Conservation (phyloP, 495 filamentous ascomycete species). For the Friedmanniomyces endolithicus region DNA sequence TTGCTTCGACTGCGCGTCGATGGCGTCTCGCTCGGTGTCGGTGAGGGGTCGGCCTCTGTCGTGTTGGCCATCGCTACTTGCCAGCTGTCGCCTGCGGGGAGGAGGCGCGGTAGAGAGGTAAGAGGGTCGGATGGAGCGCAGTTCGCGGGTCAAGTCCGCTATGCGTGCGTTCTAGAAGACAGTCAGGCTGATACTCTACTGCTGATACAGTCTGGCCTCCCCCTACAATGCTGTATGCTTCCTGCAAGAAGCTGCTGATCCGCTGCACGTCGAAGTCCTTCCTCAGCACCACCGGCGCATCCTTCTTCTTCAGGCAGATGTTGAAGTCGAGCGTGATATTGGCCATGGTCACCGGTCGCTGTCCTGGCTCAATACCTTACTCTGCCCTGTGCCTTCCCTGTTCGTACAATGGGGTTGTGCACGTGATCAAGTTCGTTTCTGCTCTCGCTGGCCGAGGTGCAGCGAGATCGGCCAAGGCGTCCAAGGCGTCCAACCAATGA, state of each 20-base stretch:
- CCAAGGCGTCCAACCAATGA: not conserved
- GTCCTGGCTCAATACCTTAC: not conserved
- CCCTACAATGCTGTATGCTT: slow-evolving; percentile 84
- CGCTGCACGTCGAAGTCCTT: slow-evolving; percentile 34
- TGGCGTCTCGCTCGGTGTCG: slow-evolving; percentile 40
- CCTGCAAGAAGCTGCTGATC: slow-evolving; percentile 83
- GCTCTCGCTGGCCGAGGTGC: not conserved
- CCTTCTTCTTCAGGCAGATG: slow-evolving; percentile 48
- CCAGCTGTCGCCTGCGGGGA: slow-evolving; percentile 35
- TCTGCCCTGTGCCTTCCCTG: too few relatives aligned
- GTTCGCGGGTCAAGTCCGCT: slow-evolving; percentile 57
- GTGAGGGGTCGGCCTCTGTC: slow-evolving; percentile 40
- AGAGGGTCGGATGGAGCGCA: slow-evolving; percentile 69
- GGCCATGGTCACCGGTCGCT: slow-evolving; percentile 8
- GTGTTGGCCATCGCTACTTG: slow-evolving; percentile 35
- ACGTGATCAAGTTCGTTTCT: too few relatives aligned
- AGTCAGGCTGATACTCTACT: not conserved
- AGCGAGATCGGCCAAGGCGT: not conserved
- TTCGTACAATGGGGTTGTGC: too few relatives aligned
- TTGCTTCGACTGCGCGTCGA: slow-evolving; percentile 73
- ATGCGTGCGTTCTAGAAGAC: slow-evolving; percentile 69
- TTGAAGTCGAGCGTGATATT: slow-evolving; percentile 64
- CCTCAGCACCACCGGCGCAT: slow-evolving; percentile 35
- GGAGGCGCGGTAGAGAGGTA: slow-evolving; percentile 72
- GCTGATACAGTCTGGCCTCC: not conserved